Evolutionary conservation across 768 basidiomycete species (phyloP).

Genomic region (Russula olivacea): DNA sequence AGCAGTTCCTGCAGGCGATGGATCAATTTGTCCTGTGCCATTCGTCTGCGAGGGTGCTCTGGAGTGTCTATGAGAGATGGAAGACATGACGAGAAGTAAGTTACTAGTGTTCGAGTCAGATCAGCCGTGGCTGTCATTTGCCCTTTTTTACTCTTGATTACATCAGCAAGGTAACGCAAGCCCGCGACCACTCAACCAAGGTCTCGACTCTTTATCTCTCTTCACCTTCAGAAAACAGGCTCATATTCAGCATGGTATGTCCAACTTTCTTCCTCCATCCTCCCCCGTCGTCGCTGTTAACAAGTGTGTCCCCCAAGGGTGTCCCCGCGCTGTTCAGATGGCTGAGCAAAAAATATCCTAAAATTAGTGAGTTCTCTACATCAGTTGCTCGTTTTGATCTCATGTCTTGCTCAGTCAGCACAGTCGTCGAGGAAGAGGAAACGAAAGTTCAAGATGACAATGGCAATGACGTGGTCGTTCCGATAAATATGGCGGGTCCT

Average conservation of each 20-base stretch:
- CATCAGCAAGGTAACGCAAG: neutral
- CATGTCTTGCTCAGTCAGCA: slow-evolving; percentile 43
- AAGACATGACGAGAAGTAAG: slow-evolving; percentile 6
- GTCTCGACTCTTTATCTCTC: neutral
- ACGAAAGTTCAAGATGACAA: slow-evolving; percentile 58
- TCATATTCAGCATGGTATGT: slow-evolving; percentile 12
- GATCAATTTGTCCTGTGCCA: slow-evolving; percentile 3
- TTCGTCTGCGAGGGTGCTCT: slow-evolving; percentile 12
- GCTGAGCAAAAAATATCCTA: slow-evolving; percentile 98
- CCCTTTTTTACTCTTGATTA: neutral
- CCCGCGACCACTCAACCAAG: neutral
- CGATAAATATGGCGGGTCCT: slow-evolving; percentile 67
- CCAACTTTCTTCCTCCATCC: neutral
- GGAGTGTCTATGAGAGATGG: neutral
- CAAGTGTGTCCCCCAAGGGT: slow-evolving; percentile 49
- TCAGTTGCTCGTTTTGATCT: slow-evolving; percentile 1
- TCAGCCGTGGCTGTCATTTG: neutral
- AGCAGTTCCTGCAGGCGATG: neutral
- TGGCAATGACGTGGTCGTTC: slow-evolving; percentile 62
- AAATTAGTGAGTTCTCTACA: slow-evolving; percentile 62
- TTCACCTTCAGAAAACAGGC: neutral
- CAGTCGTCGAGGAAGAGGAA: slow-evolving; percentile 84
- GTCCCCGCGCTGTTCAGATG: slow-evolving; percentile 97
- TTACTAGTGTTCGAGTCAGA: neutral
- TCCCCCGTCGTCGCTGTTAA: neutral